These are phyloP conservation scores for Rosa hybrid DNA, from an alignment of 331 rosid species.

Conservation along the genomic window DNA sequence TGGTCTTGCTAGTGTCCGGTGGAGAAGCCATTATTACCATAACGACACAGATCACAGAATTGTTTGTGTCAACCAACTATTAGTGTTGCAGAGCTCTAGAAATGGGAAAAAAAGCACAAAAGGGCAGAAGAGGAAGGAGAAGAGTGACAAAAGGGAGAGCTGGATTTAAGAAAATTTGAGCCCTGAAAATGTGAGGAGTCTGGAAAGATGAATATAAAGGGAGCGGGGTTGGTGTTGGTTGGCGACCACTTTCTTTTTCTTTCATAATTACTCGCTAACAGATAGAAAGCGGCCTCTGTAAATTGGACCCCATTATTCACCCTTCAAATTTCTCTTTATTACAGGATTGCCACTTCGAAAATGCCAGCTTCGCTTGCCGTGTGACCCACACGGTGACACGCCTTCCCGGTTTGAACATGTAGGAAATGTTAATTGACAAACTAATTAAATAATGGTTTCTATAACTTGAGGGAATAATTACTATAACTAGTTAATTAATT, in stretches of 20 bases:
- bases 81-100: not conserved
- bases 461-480: not conserved
- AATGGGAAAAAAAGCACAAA: not conserved
- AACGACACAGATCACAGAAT: not conserved
- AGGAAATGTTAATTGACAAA: no score
- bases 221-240: conserved; percentile 47
- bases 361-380: conserved; percentile 37
- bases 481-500: not conserved
- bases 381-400: conserved; percentile 24
- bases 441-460: no score
- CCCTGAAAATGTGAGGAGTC: conserved; percentile 46
- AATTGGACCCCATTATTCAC: not conserved
- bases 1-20: conserved; percentile 85
- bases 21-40: conserved; percentile 68
- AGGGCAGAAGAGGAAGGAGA: not conserved
- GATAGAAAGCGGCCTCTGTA: conserved; percentile 49
- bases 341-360: conserved; percentile 1
- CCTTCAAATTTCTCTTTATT: conserved; percentile 3
- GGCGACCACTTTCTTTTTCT: conserved; percentile 56
- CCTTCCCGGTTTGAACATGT: not conserved
- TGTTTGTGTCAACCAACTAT: not conserved
- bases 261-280: conserved; percentile 39
- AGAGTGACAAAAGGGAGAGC: conserved; percentile 22
- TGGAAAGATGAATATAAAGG: conserved; percentile 58
- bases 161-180: conserved; percentile 44